Base-by-base conservation (phyloP, 2,329 filamentous ascomycete species). In the Ilyonectria sp. region DNA sequence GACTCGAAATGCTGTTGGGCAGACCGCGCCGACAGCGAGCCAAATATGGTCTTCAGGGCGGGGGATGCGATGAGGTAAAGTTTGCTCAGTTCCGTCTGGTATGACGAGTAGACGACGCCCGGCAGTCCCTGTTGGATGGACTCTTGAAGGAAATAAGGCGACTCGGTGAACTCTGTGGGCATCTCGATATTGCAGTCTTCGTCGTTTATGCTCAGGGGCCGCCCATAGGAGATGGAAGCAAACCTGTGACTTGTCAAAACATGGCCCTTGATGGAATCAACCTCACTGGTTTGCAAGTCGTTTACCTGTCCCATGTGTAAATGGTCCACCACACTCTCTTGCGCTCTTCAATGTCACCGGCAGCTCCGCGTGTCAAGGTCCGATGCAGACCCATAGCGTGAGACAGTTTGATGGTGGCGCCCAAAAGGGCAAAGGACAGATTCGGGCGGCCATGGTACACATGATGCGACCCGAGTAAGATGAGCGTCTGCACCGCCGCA, bases 241-340 rank as follows among this genome's bases (percentile, higher is more conserved):
- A 60, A 60, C 23, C 55, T 58, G 29, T 17, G 6, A 4, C 35
- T 10, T 6, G 37, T 58, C 17, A 58, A 35, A 6, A 49, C 6
- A 33, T 35, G 7, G 11, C 11, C 21, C 2, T 2, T 2, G 21
- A 23, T 23, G 13, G 31, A 17, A 23, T 10, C 4, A 9, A 8
- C 17, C 1, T 21, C 31, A 4, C 7, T 33, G 6, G 19, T 15
- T 9, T 43, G 6, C 21, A 23, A 23, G 21, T 23, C 21, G 21
- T 23, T 23, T 58, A 58, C 55, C 57, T 50, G 17, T 60, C 57
- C 57, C 57, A 60, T 11, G 57, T 60, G 8, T 60, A 60, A 19
- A 60, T 52, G 3, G 57, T 60, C 57, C 57, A 60, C 57, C 57
- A 60, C 23, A 60, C 57, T 31, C 57, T 50, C 21, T 60, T 60